Conservation (phyloP, 1,284 basidiomycete genomes). For the Fereydounia khargensis region DNA sequence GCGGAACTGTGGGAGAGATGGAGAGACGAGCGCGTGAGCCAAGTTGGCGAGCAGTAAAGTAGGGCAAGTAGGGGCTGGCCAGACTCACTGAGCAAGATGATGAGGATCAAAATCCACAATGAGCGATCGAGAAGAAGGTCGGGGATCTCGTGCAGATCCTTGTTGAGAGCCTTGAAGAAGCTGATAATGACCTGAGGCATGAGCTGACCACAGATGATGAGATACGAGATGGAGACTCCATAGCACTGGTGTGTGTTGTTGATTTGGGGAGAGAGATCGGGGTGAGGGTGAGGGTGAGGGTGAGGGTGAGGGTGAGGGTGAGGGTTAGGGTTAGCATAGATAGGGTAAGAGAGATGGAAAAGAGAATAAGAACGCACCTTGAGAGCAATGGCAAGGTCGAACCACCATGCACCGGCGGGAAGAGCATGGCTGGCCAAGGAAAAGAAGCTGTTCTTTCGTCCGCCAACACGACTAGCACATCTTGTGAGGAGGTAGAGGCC, state of each 20-base stretch:
- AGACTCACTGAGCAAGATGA: slow-evolving; percentile 66
- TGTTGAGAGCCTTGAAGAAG: slow-evolving; percentile 60
- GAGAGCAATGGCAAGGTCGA: slow-evolving; percentile 89
- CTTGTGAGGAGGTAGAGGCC: slow-evolving; percentile 85
- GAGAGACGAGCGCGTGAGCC: neutral
- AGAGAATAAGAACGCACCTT: too few species aligned
- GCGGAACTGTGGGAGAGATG: slow-evolving; percentile 63
- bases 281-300: neutral
- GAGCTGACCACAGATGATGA: slow-evolving; percentile 60
- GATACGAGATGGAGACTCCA: slow-evolving; percentile 87
- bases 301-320: too few species aligned
- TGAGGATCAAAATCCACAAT: slow-evolving; percentile 79
- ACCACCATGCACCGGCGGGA: slow-evolving; percentile 76
- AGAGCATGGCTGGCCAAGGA: slow-evolving; percentile 40
- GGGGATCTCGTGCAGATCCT: slow-evolving; percentile 34
- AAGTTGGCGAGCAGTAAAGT: neutral
- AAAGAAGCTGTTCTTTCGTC: slow-evolving; percentile 39
- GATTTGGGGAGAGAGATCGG: slow-evolving; percentile 61
- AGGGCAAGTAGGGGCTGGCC: neutral
- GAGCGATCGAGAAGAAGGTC: slow-evolving; percentile 66
- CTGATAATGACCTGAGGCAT: slow-evolving; percentile 90
- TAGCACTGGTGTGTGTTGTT: too few species aligned
- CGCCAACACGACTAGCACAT: slow-evolving; percentile 74
- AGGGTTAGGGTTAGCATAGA: too few species aligned
- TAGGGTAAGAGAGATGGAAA: too few species aligned